Evolutionary conservation across 331 rosid genomes (phyloP), one percentile per base, ranked within the genome.

Genomic region (Quercus lobata): DNA sequence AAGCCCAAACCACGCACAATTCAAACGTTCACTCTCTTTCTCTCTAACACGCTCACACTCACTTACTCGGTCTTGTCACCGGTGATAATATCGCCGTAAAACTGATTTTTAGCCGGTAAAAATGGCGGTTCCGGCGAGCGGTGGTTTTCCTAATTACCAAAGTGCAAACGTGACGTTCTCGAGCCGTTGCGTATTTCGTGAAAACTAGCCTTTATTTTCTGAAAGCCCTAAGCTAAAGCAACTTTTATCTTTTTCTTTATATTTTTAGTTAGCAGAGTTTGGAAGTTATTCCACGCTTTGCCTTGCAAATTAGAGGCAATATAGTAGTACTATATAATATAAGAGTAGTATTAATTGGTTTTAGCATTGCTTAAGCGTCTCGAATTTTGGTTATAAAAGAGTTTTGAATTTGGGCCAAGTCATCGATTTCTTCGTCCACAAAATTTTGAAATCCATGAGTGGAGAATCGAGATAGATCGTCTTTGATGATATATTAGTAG

Each of bases 221-320:
- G 78, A 88, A 85, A 91, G 73, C 85, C 88, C 79, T 73, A 89
- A 80, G 83, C 84, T 75, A 87, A 89, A 94, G 92, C 88, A 65
- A 92, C 89, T 84, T 85, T 77, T 19, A 18, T 9, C 10, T 34
- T 8, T 7, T 17, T 32, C 5, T 7, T 18, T 24, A 88, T 87
- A 41, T 12, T 12, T 49, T 12, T 12, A 12, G 54, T 83, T 92
- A 27, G 92, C 90, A 88, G 81, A 77, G 94, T 89, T 91, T 84
- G 77, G 82, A 89, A 89, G 93, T 91, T 89, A 92, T 90, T 86
- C 90, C 86, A 82, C 84, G 56, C 88, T 87, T 83, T 76, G 19
- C 81, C 76, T 82, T 30, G 17, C 78, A 76, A 87, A 75, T 37
- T 19, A 78, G 79, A 80, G 69, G 80, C 66, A 22, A 63, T 46